Evolutionary conservation across 345 rosid genomes (phyloP).

Genomic region (Camelina laxa): DNA sequence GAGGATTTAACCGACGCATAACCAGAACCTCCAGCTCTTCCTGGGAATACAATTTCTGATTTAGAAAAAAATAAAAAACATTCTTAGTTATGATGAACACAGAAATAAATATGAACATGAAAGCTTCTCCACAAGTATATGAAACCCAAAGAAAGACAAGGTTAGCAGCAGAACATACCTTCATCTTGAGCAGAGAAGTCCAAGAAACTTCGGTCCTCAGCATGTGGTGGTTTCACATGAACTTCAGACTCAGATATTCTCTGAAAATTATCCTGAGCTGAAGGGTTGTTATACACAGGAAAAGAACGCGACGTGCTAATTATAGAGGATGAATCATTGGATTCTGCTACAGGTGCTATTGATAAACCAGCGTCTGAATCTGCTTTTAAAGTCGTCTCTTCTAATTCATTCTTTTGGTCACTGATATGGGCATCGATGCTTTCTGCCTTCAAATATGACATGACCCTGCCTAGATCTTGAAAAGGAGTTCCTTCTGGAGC

Average conservation of each 20-base stretch:
- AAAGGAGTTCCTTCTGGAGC: constrained; percentile 79
- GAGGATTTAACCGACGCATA: constrained; percentile 38
- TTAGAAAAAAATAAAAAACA: constrained; percentile 10
- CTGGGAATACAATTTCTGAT: constrained; percentile 61
- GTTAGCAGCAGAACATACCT: constrained; percentile 47
- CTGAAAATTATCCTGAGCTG: constrained; percentile 49
- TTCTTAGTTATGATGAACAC: constrained; percentile 22
- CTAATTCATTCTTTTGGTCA: constrained; percentile 43
- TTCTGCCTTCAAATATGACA: constrained; percentile 61
- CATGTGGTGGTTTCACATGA: constrained; percentile 45
- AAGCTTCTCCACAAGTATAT: constrained; percentile 12
- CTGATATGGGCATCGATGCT: constrained; percentile 28
- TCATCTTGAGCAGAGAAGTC: constrained; percentile 51
- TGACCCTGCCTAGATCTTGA: constrained; percentile 65
- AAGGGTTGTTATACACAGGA: constrained; percentile 15
- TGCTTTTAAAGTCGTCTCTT: constrained; percentile 50
- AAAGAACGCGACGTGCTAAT: constrained; percentile 29
- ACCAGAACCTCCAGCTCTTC: constrained; percentile 50
- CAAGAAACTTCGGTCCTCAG: constrained; percentile 43
- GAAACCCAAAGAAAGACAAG: constrained; percentile 1
- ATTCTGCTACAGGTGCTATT: constrained; percentile 43
- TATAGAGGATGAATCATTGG: constrained; percentile 45
- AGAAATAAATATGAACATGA: neutral
- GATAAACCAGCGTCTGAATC: constrained; percentile 46
- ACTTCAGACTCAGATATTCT: constrained; percentile 52